Evolutionary conservation across 2,329 filamentous ascomycete species (phyloP).

Genomic region (Alternaria sp.): DNA sequence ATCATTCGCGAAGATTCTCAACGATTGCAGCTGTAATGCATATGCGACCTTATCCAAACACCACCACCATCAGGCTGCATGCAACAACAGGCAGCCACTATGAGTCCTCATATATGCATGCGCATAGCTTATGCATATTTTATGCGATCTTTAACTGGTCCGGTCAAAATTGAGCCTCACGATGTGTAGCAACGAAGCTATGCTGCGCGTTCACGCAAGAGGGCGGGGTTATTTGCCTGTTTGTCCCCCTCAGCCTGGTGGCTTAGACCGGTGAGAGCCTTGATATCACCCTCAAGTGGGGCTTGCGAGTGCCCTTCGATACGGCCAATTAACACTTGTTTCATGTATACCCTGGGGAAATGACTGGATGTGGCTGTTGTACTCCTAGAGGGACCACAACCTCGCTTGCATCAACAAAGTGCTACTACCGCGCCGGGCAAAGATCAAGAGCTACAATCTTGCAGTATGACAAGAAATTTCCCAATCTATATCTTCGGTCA

Average conservation of each 20-base stretch:
- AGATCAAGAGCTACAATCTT: constrained; percentile 3
- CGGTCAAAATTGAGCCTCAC: constrained; percentile 28
- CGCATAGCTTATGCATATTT: constrained; percentile 15
- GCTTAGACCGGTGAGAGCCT: constrained; percentile 29
- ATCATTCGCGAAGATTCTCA: background rate
- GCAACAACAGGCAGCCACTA: constrained; percentile 5
- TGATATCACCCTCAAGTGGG: constrained; percentile 17
- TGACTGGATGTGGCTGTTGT: constrained; percentile 5
- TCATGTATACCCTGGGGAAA: constrained; percentile 1
- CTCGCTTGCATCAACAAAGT: constrained; percentile 18
- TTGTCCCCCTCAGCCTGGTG: constrained; percentile 13
- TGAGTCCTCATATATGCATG: constrained; percentile 17
- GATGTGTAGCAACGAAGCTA: background rate
- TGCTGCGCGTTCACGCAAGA: constrained; percentile 2
- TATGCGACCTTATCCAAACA: constrained; percentile 3
- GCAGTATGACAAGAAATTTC: constrained; percentile 8
- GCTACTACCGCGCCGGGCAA: constrained; percentile 11
- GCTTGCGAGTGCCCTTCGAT: constrained; percentile 18
- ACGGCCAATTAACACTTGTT: constrained; percentile 17
- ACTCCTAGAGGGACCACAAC: constrained; percentile 11
- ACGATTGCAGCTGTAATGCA: background rate
- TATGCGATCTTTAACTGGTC: constrained; percentile 8
- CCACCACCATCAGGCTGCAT: constrained; percentile 13
- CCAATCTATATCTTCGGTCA: constrained; percentile 19
- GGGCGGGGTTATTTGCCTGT: constrained; percentile 20